Base-by-base conservation (phyloP, 2,329 filamentous ascomycete genomes). In the Purpureocillium lavendulum region DNA sequence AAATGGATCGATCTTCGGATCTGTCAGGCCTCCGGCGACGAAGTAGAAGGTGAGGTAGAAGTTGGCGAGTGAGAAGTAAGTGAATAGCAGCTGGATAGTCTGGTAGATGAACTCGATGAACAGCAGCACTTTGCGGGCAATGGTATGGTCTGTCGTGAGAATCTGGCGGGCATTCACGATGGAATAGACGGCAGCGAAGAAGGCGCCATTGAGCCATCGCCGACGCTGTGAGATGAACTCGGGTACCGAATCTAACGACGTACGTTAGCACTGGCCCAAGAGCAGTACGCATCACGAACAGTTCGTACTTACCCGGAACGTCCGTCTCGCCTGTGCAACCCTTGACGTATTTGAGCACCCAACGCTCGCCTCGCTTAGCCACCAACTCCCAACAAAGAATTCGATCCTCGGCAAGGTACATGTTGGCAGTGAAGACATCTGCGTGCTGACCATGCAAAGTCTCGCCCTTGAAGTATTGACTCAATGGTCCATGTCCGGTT, bases 31-130 rank as follows among this genome's bases (percentile, higher is more conserved):
- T 33, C 92, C 92, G 16, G 88, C 88, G 49, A 98, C 83, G 68
- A 98, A 98, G 74, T 89, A 98, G 67, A 98, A 98, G 42, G 89
- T 94, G 38, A 98, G 80, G 62, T 97, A 98, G 71, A 97, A 98
- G 70, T 98, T 98, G 61, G 90, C 89, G 31, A 98, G 79, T 10
- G 90, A 95, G 69, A 98, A 97, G 69, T 87, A 98, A 34, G 92
- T 98, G 68, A 98, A 98, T 45, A 94, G 62, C 12, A 98, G 77
- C 56, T 88, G 85, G 50, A 97, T 74, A 58, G 94, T 83, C 60
- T 98, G 92, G 62, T 98, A 98, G 50, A 95, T 62, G 57, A 96
- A 96, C 60, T 98, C 92, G 51, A 97, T 79, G 61, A 96, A 89
- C 38, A 98, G 77, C 28, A 98, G 74, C 17, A 94, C 73, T 64